Percentiles rank a stretch among this genome's conserved stretches.
These are phyloP conservation scores for Spiraea crenata DNA, from an alignment of 331 rosid species.

Conservation along the genomic window DNA sequence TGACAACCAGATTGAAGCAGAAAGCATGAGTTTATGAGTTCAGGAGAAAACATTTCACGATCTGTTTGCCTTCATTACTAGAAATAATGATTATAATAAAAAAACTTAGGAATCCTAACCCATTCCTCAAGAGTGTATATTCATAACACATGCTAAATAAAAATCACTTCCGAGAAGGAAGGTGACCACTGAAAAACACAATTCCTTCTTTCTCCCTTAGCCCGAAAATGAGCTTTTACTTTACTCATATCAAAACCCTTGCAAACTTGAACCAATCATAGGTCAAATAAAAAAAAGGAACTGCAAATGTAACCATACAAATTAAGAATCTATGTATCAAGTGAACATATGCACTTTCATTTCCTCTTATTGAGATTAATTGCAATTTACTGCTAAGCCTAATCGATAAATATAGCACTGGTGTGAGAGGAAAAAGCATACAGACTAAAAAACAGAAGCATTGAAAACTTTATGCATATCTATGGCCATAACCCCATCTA, in stretches of 20 bases:
- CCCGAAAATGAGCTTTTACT: not conserved
- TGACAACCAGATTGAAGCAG: not conserved
- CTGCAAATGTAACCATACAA: not conserved
- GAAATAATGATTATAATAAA: too few relatives aligned
- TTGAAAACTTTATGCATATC: not conserved
- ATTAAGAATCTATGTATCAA: not conserved
- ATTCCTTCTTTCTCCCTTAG: too few relatives aligned
- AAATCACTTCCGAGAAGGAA: not conserved
- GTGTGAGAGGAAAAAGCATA: not conserved
- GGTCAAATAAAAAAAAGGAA: not conserved
- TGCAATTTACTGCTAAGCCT: not conserved
- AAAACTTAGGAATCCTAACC: not conserved
- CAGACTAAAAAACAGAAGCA: not conserved
- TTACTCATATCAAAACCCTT: not conserved
- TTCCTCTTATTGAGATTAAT: not conserved
- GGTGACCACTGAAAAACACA: too few relatives aligned
- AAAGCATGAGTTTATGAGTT: conserved; percentile 6
- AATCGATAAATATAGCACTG: not conserved
- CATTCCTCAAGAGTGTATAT: not conserved
- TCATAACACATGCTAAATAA: not conserved
- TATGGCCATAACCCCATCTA: conserved; percentile 58
- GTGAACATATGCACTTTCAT: not conserved
- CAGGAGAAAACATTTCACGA: not conserved
- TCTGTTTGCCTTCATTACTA: too few relatives aligned
- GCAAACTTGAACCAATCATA: not conserved